phyloP scores from a whole-genome alignment of 2,329 filamentous ascomycete genomes.

The Hypoxylon sp. region DNA sequence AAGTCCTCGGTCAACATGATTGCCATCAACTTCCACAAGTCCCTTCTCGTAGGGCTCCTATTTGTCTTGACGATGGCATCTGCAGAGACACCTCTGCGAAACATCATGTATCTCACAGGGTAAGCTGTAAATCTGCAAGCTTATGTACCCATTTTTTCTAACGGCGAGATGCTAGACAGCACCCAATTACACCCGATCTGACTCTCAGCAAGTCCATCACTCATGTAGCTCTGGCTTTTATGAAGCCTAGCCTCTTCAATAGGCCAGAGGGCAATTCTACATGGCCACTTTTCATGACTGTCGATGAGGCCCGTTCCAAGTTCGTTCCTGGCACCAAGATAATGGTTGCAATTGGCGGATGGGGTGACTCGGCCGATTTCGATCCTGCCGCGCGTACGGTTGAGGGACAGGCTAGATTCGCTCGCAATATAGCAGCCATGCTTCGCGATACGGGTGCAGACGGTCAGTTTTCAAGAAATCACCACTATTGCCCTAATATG shows the following conservation, averaged over 20 bases:
- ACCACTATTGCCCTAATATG: background rate
- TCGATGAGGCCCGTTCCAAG: conserved; percentile 65
- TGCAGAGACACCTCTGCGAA: conserved; percentile 45
- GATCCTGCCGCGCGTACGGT: conserved; percentile 63
- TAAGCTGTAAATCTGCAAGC: conserved; percentile 22
- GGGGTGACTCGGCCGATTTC: conserved; percentile 74
- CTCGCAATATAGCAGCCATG: conserved; percentile 69
- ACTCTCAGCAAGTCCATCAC: conserved; percentile 63
- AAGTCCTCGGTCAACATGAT: conserved; percentile 22
- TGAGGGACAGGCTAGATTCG: conserved; percentile 65
- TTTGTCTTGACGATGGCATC: conserved; percentile 38
- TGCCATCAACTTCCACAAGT: conserved; percentile 25
- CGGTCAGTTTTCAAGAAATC: conserved; percentile 56
- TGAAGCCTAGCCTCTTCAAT: conserved; percentile 65
- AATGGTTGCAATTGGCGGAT: conserved; percentile 76
- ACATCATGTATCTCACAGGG: conserved; percentile 56
- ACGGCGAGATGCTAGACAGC: conserved; percentile 46
- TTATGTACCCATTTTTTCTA: background rate
- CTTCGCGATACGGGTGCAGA: conserved; percentile 70
- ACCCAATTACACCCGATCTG: conserved; percentile 51
- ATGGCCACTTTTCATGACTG: conserved; percentile 66
- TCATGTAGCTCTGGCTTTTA: conserved; percentile 70
- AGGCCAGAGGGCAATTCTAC: conserved; percentile 60
- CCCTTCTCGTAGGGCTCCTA: conserved; percentile 36
- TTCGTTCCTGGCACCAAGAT: conserved; percentile 70